These are phyloP conservation scores for Cercospora brassicicola DNA, from an alignment of 2,329 filamentous ascomycete species.

Conservation along the genomic window DNA sequence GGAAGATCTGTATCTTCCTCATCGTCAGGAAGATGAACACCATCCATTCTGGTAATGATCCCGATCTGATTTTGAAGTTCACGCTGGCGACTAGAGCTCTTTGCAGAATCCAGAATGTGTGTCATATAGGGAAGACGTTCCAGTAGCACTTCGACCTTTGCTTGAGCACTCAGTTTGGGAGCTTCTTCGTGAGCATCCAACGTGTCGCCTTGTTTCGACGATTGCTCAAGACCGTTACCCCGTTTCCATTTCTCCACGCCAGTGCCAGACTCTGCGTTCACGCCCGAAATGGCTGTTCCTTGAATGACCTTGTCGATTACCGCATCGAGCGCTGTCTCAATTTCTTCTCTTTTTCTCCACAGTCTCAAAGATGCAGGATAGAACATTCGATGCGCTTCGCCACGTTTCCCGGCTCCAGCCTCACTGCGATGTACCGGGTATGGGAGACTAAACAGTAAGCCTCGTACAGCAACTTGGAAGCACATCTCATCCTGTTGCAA, in stretches of 20 bases:
- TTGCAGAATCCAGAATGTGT: slow-evolving; percentile 54
- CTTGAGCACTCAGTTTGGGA: slow-evolving; percentile 42
- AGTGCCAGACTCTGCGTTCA: background rate
- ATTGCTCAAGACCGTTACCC: slow-evolving; percentile 4
- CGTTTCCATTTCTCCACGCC: slow-evolving; percentile 31
- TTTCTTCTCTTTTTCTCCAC: slow-evolving; percentile 80
- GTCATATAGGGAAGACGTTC: slow-evolving; percentile 86
- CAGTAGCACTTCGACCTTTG: slow-evolving; percentile 72
- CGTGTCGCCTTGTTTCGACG: background rate
- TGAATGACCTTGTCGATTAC: slow-evolving; percentile 49
- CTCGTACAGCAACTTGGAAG: slow-evolving; percentile 86
- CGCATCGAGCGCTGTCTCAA: slow-evolving; percentile 69
- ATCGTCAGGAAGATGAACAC: slow-evolving; percentile 21
- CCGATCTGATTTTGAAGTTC: slow-evolving; percentile 64
- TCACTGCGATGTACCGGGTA: slow-evolving; percentile 71
- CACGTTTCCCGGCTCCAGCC: slow-evolving; percentile 37
- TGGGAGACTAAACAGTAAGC: slow-evolving; percentile 80
- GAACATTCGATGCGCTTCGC: slow-evolving; percentile 81
- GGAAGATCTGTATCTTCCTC: slow-evolving; percentile 35
- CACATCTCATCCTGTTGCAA: slow-evolving; percentile 91
- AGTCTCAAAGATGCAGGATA: slow-evolving; percentile 82
- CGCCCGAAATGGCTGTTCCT: slow-evolving; percentile 51
- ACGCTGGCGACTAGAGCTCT: slow-evolving; percentile 21
- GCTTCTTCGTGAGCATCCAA: background rate
- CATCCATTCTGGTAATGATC: slow-evolving; percentile 60